Evolutionary conservation across 1,139 yeast genomes (phyloP).

Genomic region (Debaryomyces sp.): DNA sequence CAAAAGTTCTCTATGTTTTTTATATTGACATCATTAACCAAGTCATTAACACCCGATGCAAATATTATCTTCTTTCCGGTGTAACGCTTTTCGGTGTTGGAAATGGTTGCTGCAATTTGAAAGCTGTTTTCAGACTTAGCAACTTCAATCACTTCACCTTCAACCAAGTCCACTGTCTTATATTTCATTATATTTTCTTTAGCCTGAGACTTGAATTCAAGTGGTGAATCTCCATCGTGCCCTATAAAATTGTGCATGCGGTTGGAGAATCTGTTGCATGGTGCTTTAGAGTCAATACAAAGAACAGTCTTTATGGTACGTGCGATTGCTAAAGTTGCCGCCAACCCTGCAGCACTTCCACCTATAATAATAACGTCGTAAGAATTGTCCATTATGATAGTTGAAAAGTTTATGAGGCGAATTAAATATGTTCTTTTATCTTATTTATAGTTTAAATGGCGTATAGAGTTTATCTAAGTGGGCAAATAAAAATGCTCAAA

Average conservation of each 20-base stretch:
- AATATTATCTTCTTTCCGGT: neutral
- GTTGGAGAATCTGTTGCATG: neutral
- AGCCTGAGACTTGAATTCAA: neutral
- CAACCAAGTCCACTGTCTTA: neutral
- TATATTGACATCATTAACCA: neutral
- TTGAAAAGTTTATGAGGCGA: neutral
- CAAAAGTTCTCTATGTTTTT: constrained; percentile 7
- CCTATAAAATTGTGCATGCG: neutral
- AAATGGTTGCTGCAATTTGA: neutral
- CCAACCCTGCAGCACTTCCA: neutral
- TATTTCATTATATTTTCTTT: neutral
- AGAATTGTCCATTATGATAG: neutral
- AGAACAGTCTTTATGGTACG: neutral
- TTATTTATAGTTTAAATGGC: neutral
- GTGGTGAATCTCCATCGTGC: neutral
- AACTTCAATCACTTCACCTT: neutral
- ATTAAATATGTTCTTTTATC: neutral
- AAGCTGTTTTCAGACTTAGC: neutral
- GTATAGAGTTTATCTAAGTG: neutral
- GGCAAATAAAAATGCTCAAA: neutral
- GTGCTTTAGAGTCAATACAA: neutral
- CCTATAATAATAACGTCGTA: neutral
- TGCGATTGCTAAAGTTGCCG: neutral
- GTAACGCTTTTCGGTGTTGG: neutral
- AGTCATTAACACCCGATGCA: neutral